Base-by-base conservation (phyloP, 2,329 filamentous ascomycete genomes). In the Fusarium sp. region DNA sequence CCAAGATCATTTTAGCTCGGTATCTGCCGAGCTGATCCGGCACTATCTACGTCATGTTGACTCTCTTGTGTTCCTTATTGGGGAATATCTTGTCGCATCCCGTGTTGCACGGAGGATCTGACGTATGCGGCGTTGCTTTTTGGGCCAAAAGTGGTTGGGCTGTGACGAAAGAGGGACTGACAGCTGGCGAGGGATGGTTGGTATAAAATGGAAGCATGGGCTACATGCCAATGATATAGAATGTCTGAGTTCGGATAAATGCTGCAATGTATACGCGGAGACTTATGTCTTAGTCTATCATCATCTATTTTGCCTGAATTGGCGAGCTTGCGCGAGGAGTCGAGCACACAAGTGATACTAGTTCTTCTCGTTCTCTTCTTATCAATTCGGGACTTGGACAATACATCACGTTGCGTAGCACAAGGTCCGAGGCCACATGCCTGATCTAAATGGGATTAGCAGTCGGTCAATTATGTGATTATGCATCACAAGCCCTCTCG, bases 11-110 rank as follows among this genome's bases (percentile, higher is more conserved):
- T 29, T 67, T 68, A 62, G 55, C 46, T 48, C 16, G 14, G 18
- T 21, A 38, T 67, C 54, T 54, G 21, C 63, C 63, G 55, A 67
- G 63, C 14, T 37, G 41, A 67, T 67, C 23, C 11, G 15, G 39
- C 23, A 14, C 15, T 2, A 44, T 25, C n/a, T 23, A 67, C 64
- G 64, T 67, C 64, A 67, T 62, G 12, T 12, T 3, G 4, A 25
- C 21, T 16, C 23, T 23, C 14, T 15, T 27, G n/a, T 23, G 38
- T 10, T n/a, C 41, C 15, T 27, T 21, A 59, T 59, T 21, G n/a
- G n/a, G 33, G 10, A 23, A 23, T 11, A 4, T 23, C 31, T 57
- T 18, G 49, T 61, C n/a, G 18, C n/a, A 39, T 27, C n/a, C 35
- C 6, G 27, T 27, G 41, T 21, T 16, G 27, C 54, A 60, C n/a